Conservation (phyloP, 2,329 filamentous ascomycete species). For the Colletotrichum spaethianum region DNA sequence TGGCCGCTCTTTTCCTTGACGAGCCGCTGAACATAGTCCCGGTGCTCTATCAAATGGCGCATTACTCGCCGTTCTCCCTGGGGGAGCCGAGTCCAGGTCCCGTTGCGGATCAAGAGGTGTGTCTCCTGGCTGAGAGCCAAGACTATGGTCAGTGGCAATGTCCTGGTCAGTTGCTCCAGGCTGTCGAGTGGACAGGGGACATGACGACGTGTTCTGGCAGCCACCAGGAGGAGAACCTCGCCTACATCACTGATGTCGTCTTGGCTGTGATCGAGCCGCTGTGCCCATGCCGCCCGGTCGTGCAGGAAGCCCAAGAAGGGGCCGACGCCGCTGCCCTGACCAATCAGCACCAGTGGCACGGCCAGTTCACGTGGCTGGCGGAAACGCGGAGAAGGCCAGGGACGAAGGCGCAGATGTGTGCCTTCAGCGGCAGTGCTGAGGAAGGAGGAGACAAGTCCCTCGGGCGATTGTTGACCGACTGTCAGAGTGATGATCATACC, state of each 20-base stretch:
- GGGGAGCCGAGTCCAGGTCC: constrained; percentile 16
- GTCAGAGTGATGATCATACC: constrained; percentile 30
- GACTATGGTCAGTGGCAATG: constrained; percentile 20
- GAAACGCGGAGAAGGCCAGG: constrained; percentile 30
- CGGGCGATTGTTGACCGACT: constrained; percentile 31
- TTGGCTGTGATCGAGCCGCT: not conserved
- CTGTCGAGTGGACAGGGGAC: constrained; percentile 27
- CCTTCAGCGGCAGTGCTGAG: constrained; percentile 19
- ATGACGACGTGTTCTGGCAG: constrained; percentile 29
- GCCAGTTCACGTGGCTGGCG: constrained; percentile 29
- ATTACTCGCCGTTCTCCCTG: constrained; percentile 6
- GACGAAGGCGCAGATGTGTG: constrained; percentile 27
- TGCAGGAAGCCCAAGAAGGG: constrained; percentile 34
- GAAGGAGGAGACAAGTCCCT: constrained; percentile 31
- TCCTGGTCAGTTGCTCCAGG: constrained; percentile 20
- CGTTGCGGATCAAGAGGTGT: constrained; percentile 26
- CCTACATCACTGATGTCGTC: not conserved
- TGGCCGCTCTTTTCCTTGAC: constrained; percentile 23
- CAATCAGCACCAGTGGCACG: constrained; percentile 23
- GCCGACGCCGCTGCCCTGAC: constrained; percentile 25
- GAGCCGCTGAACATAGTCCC: constrained; percentile 8
- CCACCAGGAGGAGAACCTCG: constrained; percentile 25
- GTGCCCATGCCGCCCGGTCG: constrained; percentile 15
- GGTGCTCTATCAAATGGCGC: constrained; percentile 18
- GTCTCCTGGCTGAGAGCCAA: constrained; percentile 31